phyloP scores from a whole-genome alignment of 2,329 filamentous ascomycete genomes.

The Dendrostoma leiphaemia region DNA sequence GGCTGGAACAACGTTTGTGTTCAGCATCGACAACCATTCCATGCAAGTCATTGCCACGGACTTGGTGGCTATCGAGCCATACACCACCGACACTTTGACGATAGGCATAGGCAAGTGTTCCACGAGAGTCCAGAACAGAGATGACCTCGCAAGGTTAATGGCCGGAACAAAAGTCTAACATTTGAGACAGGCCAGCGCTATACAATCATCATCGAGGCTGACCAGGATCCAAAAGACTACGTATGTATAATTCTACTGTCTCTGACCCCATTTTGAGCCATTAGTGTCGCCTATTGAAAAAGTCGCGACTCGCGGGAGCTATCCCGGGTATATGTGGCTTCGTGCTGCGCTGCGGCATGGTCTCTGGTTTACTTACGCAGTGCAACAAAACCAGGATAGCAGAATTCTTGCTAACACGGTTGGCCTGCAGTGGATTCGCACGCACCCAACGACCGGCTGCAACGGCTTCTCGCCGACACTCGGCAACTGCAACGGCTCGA shows the following conservation, averaged over 20 bases:
- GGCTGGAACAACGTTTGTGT: conserved; percentile 35
- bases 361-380: too few species aligned
- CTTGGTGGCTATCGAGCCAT: conserved; percentile 42
- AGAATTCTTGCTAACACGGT: too few species aligned
- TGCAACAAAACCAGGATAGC: too few species aligned
- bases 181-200: conserved; percentile 35
- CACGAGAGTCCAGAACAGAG: too few species aligned
- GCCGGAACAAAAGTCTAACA: too few species aligned
- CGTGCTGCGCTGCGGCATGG: too few species aligned
- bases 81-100: conserved; percentile 23
- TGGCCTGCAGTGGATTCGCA: conserved; percentile 29
- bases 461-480: conserved; percentile 13
- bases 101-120: conserved; percentile 6
- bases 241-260: too few species aligned
- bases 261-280: too few species aligned
- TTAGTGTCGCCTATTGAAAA: too few species aligned
- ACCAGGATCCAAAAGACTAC: conserved; percentile 22
- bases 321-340: too few species aligned
- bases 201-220: conserved; percentile 38
- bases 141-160: too few species aligned
- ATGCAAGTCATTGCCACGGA: conserved; percentile 46
- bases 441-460: conserved; percentile 21
- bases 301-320: too few species aligned
- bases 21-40: conserved; percentile 44
- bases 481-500: background rate